A percentile compares a stretch with the other conserved stretches of the same genome.
Conservation (phyloP, 805 yeast genomes). For the Sungouiella thailandica region DNA sequence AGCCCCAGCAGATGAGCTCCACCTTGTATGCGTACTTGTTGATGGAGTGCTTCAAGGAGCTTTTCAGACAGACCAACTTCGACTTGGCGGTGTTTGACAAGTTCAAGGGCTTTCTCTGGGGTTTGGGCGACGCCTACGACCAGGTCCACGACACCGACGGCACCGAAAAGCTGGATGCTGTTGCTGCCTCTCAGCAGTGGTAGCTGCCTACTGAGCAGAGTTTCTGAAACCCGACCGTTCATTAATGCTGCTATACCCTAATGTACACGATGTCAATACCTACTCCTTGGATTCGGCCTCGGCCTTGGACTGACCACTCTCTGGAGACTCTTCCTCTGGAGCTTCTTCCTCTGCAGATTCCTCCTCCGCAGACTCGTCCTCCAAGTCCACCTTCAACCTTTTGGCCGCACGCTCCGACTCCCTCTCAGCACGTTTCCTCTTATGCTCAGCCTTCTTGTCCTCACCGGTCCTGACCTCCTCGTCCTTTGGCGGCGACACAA, state of each 20-base stretch:
- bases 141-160: conserved; percentile 1
- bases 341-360: no score
- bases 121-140: conserved; percentile 30
- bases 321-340: conserved; percentile 7
- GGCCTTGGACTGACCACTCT: conserved; percentile 1
- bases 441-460: conserved; percentile 49
- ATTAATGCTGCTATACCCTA: conserved; percentile 9
- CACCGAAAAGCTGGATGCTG: conserved; percentile 45
- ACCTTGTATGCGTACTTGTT: conserved; percentile 61
- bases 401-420: conserved; percentile 29
- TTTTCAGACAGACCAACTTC: conserved; percentile 28
- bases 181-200: neutral
- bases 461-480: conserved; percentile 53
- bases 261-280: conserved; percentile 6
- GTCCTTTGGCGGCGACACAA: conserved; percentile 86
- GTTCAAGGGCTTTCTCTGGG: conserved; percentile 50
- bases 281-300: neutral
- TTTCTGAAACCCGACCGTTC: conserved; percentile 3
- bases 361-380: conserved; percentile 14
- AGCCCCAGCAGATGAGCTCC: conserved; percentile 37
- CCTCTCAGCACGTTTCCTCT: conserved; percentile 49
- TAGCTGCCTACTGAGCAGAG: neutral
- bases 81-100: conserved; percentile 23
- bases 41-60: conserved; percentile 60
- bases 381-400: conserved; percentile 18